Evolutionary conservation across 257 asterid genomes (phyloP), one percentile per base, ranked within the genome.

Genomic region (Hygrophila difformis): DNA sequence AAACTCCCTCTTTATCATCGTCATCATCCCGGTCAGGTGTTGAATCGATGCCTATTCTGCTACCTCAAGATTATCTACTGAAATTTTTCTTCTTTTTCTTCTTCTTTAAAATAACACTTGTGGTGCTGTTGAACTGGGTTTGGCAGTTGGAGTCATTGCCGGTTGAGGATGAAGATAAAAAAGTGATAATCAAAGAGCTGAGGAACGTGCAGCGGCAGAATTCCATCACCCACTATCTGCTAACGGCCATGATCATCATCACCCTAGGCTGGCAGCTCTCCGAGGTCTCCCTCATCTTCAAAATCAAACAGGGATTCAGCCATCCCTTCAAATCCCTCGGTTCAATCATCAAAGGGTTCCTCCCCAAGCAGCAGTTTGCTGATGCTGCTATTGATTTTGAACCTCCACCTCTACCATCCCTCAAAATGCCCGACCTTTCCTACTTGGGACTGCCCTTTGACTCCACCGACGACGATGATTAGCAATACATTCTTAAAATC

Each of bases 251-350:
- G 84, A 77, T 89, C 8, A 48, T 77, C 1, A 57, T 85, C 50
- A 89, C 97, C 1, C 28, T 79, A 9, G 63, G 69, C 14, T 89
- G 97, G 97, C 96, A 85, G 51, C 47, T 85, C 35, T 89, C 97
- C 0, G 91, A 85, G 45, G 76, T 81, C 3, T 81, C 97, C 4
- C 56, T 85, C 6, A 61, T 82, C 41, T 44, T 75, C 36, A 85
- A 59, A 48, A 22, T 85, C 18, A 85, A 66, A 61, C 52, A 82
- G 2, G 75, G 79, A 16, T 10, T 89, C 35, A 75, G 37, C 53
- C 67, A 85, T 18, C 97, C 96, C 1, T 7, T 85, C 18, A 64
- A 48, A 62, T 63, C 78, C 41, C 20, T 77, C 0, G 67, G 74
- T 3, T 68, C 75, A 5, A 9, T 60, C 8, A 0, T 77, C 29